Base-by-base conservation (phyloP, 208 protist species). In the Acanthamoeba quina region DNA sequence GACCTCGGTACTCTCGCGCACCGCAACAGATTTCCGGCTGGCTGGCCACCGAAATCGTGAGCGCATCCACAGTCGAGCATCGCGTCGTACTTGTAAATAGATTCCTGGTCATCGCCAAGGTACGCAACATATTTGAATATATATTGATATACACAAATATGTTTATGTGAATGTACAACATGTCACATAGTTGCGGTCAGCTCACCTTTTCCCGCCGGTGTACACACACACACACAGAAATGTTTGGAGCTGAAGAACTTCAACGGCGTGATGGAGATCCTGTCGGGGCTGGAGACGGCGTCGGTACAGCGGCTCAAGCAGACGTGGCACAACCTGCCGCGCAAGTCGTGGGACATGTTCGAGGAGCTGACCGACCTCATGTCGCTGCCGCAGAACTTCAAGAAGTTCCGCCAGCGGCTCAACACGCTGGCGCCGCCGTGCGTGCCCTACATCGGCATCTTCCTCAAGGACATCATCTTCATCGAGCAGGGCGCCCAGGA, bases 381-480 rank as follows among this genome's bases (percentile, higher is more conserved):
- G 80, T 89, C 80, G 37, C 3, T 89, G 2, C 80, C 80, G 15
- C 80, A 64, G 6, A 89, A 89, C 80, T 89, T 89, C 58, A 89
- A 89, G 58, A 89, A 66, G 66, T 56, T 80, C 49, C 24, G 85
- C 21, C 78, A 89, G 91, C 44, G 26, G 34, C 49, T 56, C 56
- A 94, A 44, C 82, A 83, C 37, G 31, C 56, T 91, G 19, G 4
- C 37, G 64, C 82, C 47, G 68, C 94, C 94, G 21, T 76, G 78
- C 47, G 90, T 95, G 54, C 94, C 94, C 64, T 85, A 92, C 54
- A 86, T 92, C 24, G 91, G 68, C 7, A 31, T 95, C 44, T 95
- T 94, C 64, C 76, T 95, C 19, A 95, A 74, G 41, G 94, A 95
- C 83, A 74, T 95, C 37, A 95, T 74, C 5, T 76, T n/a, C 26